Base-by-base conservation (phyloP, 1,284 basidiomycete genomes). In the Heimioporus punctisporus region DNA sequence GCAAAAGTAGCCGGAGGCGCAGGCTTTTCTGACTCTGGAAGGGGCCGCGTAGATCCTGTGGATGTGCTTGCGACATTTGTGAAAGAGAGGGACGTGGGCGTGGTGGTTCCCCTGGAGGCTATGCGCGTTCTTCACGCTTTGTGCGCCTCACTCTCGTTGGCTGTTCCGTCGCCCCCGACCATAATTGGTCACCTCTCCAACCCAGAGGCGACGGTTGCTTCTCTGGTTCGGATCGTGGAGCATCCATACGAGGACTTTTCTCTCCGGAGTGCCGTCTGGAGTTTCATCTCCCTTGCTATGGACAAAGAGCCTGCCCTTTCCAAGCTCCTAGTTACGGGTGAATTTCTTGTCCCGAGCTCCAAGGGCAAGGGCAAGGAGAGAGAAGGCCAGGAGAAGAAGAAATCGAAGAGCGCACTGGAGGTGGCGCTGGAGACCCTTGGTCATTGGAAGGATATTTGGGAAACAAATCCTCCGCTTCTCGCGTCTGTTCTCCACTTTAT, bases 241-340 rank as follows among this genome's bases (percentile, higher is more conserved):
- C 83, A 90, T 64, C 86, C 88, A 0, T 91, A 87, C 60, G 85
- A 89, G 41, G 88, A 91, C 43, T 75, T 84, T 12, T 66, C 78
- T 5, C 76, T 93, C 28, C 84, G 91, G 8, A 84, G 84, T 43
- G 82, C 88, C 0, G 83, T 92, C 2, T 97, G 95, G 94, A 83
- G 81, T 55, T 90, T 97, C 63, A 85, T 97, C 26, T 79, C 90
- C 0, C 79, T 92, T 15, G 88, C 93, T 5, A 85, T 95, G 23
- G 87, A 93, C 58, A 90, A 87, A 53, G 94, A 97, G 65, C 94
- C 95, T 2, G 93, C 95, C 0, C 79, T 97, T 7, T 93, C 93
- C 0, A 83, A 84, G 44, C 78, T 97, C 19, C 88, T 97, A 55
- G 85, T 94, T 50, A 85, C 85, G 0, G 95, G 87, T 3, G 81